Base-by-base conservation (phyloP, 495 filamentous ascomycete genomes). In the Neurospora terricola region DNA sequence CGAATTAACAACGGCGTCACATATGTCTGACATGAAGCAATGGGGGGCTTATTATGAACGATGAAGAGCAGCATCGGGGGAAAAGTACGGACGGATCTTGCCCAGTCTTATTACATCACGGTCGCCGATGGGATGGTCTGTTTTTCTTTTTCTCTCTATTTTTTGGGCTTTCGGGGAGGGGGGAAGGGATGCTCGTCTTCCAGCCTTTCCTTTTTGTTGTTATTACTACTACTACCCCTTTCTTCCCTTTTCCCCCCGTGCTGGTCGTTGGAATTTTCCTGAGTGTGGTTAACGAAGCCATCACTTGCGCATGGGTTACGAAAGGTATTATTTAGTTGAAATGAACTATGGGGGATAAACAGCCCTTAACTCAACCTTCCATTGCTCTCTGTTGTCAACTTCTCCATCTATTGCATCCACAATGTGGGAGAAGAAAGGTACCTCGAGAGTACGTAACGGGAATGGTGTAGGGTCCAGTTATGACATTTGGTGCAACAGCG, bases 1-100 rank as follows among this genome's bases (percentile, higher is more conserved):
- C 81, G 76, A 77, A 82, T 77, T 79, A 79, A 82, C 82, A 80
- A 83, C 76, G 84, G 83, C 83, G 82, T 85, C 83, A 82, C 80
- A 77, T 81, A 82, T 84, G 78, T 81, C 75, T 77, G 78, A 75
- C 76, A 79, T 75, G 81, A 79, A 78, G 77, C 74, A 59, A 59
- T 59, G 75, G 73, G 76, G 73, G 76, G 74, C 70, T 74, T 74
- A 75, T 79, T 75, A 73, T 75, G 78, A 78, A 8, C 27, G 3
- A 66, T 66, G 27, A 66, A 66, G 54, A 66, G 54, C 54, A 66
- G 81, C 74, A 82, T 82, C 79, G 73, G 79, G 72, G 72, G 68
- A 21, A 71, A 42, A 71, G 75, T 71, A 77, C 27, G 54, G 73
- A 83, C 72, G 77, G 78, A 78, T 76, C 74, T 78, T 80, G 81